Evolutionary conservation across 768 basidiomycete genomes (phyloP).

Genomic region (Mrakia frigida): DNA sequence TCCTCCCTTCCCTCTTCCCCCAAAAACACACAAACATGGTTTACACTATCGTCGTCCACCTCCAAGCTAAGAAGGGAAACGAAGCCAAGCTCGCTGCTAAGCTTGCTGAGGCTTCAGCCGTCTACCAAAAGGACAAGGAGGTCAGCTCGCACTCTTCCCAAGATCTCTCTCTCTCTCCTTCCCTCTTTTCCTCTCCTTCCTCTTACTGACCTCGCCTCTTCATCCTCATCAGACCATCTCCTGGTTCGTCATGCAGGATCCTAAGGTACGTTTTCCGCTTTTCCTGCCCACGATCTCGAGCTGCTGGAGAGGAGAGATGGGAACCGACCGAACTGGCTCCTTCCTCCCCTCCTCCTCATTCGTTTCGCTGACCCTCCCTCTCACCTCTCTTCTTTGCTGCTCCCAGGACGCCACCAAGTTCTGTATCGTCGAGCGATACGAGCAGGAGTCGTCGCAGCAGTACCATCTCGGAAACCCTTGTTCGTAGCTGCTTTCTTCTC

Average conservation of each 20-base stretch:
- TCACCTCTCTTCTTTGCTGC: not conserved
- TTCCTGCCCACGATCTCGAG: not conserved
- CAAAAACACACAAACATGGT: conserved; percentile 15
- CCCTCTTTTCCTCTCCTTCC: not conserved
- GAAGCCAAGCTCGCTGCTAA: conserved; percentile 36
- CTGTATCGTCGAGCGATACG: conserved; percentile 41
- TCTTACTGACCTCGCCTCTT: not conserved
- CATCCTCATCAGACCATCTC: conserved; percentile 33
- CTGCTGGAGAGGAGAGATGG: not conserved
- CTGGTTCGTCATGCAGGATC: conserved; percentile 47
- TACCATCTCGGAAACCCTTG: conserved; percentile 44
- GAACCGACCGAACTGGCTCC: too few species aligned
- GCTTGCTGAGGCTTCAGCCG: conserved; percentile 43
- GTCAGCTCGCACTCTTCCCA: too few species aligned
- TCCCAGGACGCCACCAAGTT: not conserved
- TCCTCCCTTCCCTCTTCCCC: too few species aligned
- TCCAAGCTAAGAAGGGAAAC: conserved; percentile 25
- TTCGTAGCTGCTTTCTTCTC: conserved; percentile 26
- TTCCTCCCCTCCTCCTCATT: not conserved
- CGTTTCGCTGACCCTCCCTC: not conserved
- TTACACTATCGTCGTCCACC: conserved; percentile 33
- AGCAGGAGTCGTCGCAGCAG: conserved; percentile 44
- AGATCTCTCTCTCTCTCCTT: not conserved
- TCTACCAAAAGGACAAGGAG: conserved; percentile 45
- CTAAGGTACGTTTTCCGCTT: conserved; percentile 35